Conservation (phyloP, 805 yeast genomes). For the Candida germanica region DNA sequence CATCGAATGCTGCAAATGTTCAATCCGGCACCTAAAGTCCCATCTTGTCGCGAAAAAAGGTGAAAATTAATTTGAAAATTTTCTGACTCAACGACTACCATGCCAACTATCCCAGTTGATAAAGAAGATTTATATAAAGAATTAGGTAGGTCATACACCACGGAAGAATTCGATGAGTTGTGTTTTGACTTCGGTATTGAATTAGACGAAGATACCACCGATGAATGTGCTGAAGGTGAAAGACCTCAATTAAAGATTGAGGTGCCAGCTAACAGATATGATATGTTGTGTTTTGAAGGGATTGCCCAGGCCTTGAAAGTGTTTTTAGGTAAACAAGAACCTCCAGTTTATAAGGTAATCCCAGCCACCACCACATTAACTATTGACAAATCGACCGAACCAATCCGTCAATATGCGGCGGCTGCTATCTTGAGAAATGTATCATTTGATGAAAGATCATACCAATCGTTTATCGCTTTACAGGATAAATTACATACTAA, state of each 20-base stretch:
- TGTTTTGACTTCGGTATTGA: constrained; percentile 98
- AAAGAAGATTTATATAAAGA: constrained; percentile 86
- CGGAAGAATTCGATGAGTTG: constrained; percentile 92
- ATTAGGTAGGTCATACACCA: constrained; percentile 59
- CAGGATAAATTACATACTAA: constrained; percentile 96
- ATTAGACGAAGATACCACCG: constrained; percentile 95
- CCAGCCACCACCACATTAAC: constrained; percentile 63
- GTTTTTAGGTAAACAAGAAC: constrained; percentile 64
- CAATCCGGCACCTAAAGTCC: too few relatives aligned
- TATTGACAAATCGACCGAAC: constrained; percentile 69
- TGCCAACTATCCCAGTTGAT: constrained; percentile 98
- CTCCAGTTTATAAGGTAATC: constrained; percentile 68
- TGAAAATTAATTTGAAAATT: constrained; percentile 4
- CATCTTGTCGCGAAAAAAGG: background rate
- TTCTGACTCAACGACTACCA: constrained; percentile 22
- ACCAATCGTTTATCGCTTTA: constrained; percentile 90
- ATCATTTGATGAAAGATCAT: constrained; percentile 75
- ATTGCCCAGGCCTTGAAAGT: constrained; percentile 93
- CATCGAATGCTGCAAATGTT: too few relatives aligned
- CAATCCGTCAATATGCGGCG: constrained; percentile 88
- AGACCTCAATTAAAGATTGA: constrained; percentile 97
- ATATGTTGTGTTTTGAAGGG: constrained; percentile 97
- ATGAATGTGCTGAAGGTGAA: constrained; percentile 66
- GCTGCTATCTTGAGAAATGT: constrained; percentile 90
- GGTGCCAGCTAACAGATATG: constrained; percentile 97